Conservation (phyloP, 2,329 filamentous ascomycete genomes). For the Proliferodiscus dingleyae region DNA sequence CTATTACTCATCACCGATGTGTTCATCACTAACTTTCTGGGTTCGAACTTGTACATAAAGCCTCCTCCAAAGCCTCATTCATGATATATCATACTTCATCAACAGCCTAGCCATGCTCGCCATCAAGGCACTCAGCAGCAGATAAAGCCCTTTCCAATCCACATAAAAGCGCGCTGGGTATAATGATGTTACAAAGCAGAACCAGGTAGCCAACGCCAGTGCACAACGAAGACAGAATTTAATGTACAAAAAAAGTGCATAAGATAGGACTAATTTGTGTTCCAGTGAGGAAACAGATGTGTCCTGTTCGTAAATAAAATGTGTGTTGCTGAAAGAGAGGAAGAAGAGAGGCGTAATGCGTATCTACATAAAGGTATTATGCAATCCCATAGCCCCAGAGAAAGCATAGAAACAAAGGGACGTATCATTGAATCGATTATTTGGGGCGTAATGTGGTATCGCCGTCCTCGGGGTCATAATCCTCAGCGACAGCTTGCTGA, state of each 20-base stretch:
- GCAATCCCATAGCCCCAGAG: background rate
- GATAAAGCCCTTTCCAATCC: background rate
- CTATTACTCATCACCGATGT: no score
- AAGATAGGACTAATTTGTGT: no score
- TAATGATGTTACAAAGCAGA: background rate
- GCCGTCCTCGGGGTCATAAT: slow-evolving; percentile 17
- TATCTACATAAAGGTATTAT: background rate
- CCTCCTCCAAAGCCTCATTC: no score
- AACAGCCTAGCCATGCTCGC: no score
- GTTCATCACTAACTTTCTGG: no score
- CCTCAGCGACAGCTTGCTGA: slow-evolving; percentile 16
- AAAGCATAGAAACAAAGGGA: background rate
- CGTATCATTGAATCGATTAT: background rate
- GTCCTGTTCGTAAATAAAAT: background rate
- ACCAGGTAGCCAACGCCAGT: background rate
- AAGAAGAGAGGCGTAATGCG: background rate
- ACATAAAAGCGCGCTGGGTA: background rate
- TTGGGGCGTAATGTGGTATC: slow-evolving; percentile 12
- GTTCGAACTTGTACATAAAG: no score
- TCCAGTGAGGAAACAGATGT: no score
- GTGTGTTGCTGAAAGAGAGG: background rate
- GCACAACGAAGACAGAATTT: background rate
- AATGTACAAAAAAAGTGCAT: background rate
- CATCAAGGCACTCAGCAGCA: no score
- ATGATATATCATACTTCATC: no score